A percentile compares a stretch with the other conserved stretches of the same genome.
Conservation (phyloP, 257 asterid genomes). For the Perilla frutescens region DNA sequence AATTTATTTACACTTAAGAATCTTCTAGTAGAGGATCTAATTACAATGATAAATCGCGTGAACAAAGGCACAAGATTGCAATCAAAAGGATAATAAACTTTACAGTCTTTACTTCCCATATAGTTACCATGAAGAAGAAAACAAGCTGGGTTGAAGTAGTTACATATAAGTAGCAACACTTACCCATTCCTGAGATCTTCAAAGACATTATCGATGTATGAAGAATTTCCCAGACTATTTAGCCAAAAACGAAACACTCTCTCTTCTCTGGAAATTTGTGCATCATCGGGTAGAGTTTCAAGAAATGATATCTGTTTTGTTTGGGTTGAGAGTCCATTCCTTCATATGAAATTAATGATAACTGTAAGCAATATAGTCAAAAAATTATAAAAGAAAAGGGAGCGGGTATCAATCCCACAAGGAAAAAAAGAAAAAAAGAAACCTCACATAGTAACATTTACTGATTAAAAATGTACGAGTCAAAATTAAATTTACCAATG, state of each 20-base stretch:
- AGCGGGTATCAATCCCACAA: background rate
- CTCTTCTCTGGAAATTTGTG: slow-evolving; percentile 89
- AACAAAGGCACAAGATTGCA: background rate
- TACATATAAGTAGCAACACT: slow-evolving; percentile 34
- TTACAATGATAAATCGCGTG: background rate
- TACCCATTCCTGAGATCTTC: slow-evolving; percentile 98
- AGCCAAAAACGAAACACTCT: slow-evolving; percentile 94
- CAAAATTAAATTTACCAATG: background rate
- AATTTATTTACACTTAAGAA: slow-evolving; percentile 3
- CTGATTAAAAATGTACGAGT: background rate
- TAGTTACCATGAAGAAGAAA: slow-evolving; percentile 6
- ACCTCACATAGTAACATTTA: slow-evolving; percentile 6
- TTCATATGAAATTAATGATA: slow-evolving; percentile 43
- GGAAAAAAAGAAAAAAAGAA: background rate
- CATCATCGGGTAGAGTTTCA: slow-evolving; percentile 81
- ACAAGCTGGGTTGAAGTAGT: slow-evolving; percentile 8
- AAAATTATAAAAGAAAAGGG: background rate
- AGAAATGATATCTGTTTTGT: slow-evolving; percentile 83
- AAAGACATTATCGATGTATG: slow-evolving; percentile 88
- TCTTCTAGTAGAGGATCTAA: slow-evolving; percentile 9
- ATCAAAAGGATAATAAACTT: slow-evolving; percentile 8
- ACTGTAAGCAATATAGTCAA: slow-evolving; percentile 12
- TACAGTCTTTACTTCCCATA: background rate
- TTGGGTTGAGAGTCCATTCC: slow-evolving; percentile 92
- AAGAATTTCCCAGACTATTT: slow-evolving; percentile 82